These are phyloP conservation scores for Hemerocallis citrina DNA, from an alignment of 106 monocot genomes.

Conservation along the genomic window DNA sequence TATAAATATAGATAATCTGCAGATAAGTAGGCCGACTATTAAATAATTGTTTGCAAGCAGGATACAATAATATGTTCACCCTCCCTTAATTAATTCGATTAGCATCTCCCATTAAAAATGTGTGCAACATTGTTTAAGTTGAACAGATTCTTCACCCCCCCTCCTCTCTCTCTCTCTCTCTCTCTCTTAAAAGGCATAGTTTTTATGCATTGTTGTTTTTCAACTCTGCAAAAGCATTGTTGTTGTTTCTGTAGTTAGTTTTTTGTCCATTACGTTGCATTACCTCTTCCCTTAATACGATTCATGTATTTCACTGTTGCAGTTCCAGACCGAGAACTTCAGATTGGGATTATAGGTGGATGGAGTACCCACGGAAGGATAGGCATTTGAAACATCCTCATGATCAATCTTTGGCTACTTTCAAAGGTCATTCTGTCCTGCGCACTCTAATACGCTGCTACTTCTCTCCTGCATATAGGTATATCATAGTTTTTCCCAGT, in stretches of 20 bases:
- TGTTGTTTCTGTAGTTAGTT: background rate
- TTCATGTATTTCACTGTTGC: constrained; percentile 3
- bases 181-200: background rate
- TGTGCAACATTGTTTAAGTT: too few species aligned
- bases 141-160: background rate
- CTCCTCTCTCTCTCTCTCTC: too few species aligned
- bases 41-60: too few species aligned
- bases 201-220: background rate
- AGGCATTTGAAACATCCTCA: constrained; percentile 43
- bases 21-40: too few species aligned
- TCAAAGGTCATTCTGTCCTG: constrained; percentile 77
- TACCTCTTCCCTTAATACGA: background rate
- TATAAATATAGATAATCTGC: too few species aligned
- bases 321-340: constrained; percentile 26
- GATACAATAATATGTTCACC: too few species aligned
- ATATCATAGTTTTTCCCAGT: background rate
- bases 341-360: constrained; percentile 88
- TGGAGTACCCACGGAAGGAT: constrained; percentile 48
- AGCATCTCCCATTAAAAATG: too few species aligned
- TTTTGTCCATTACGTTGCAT: background rate
- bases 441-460: constrained; percentile 85
- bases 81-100: too few species aligned
- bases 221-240: too few species aligned
- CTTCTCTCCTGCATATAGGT: constrained; percentile 80
- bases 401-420: constrained; percentile 81